phyloP scores from a whole-genome alignment of 2,329 filamentous ascomycete genomes.

The Monosporascus sp. region DNA sequence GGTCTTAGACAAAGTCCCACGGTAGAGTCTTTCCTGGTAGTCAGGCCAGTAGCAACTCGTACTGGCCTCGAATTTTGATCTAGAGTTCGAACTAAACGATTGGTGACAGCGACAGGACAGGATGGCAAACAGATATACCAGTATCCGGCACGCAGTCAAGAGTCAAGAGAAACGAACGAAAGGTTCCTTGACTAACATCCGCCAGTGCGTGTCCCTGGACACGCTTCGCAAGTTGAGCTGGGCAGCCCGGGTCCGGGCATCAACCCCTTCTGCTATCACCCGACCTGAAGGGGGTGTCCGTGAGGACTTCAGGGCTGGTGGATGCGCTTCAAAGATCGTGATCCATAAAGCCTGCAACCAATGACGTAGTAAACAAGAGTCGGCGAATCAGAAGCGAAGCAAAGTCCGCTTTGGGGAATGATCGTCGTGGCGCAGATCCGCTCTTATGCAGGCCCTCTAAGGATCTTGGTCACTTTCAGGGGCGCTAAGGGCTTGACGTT shows the following conservation, averaged over 20 bases:
- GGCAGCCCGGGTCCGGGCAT: not conserved
- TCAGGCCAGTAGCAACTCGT: not conserved
- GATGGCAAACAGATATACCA: slow-evolving; percentile 5
- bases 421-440: not conserved
- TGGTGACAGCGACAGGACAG: not conserved
- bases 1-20: not conserved
- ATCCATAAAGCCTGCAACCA: not conserved
- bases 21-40: not conserved
- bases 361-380: not conserved
- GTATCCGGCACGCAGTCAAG: slow-evolving; percentile 4
- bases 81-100: not conserved
- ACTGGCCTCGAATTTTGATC: not conserved
- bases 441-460: not conserved
- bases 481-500: not conserved
- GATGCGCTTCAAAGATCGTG: not conserved
- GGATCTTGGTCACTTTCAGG: not conserved
- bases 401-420: not conserved
- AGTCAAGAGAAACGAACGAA: not conserved
- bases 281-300: too few species aligned
- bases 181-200: not conserved
- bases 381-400: not conserved
- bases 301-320: not conserved
- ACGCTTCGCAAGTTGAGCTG: slow-evolving; percentile 2
- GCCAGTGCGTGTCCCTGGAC: not conserved
- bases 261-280: too few species aligned